Conservation (phyloP, 176 grass and related monocot species). For the Aechmea fasciata region DNA sequence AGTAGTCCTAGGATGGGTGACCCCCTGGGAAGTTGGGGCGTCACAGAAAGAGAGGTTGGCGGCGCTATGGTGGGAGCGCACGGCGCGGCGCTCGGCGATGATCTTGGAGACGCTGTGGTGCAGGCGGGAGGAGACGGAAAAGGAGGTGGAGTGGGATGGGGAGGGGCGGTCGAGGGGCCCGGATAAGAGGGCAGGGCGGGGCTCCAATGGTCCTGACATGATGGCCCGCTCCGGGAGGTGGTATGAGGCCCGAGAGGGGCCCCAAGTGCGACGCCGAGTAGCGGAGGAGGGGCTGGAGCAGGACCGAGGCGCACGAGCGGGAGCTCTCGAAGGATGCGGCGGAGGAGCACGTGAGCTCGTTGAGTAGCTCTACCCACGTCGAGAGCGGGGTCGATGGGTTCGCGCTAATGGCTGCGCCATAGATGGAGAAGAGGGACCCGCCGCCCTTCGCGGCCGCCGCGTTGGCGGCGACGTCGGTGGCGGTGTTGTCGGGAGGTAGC, state of each 20-base stretch:
- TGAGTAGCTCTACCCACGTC: constrained; percentile 29
- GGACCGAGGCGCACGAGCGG: constrained; percentile 45
- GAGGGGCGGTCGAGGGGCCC: constrained; percentile 39
- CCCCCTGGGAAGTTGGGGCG: no score
- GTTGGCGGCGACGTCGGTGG: background rate
- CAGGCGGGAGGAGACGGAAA: constrained; percentile 14
- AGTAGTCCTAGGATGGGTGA: no score
- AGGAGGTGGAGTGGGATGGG: constrained; percentile 20
- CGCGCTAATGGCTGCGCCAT: constrained; percentile 71
- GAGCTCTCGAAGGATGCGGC: constrained; percentile 74
- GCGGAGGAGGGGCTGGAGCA: constrained; percentile 46
- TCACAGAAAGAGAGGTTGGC: constrained; percentile 25
- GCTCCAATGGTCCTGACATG: constrained; percentile 35
- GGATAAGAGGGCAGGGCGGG: constrained; percentile 16
- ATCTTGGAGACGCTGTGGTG: constrained; percentile 19
- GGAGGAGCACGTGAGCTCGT: constrained; percentile 11
- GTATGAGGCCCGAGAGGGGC: background rate
- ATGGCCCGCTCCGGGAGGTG: constrained; percentile 19
- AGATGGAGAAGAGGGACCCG: constrained; percentile 45
- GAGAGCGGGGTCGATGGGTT: constrained; percentile 46
- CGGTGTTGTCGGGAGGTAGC: constrained; percentile 33
- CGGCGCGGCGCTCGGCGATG: constrained; percentile 16
- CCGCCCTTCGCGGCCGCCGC: background rate
- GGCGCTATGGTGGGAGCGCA: constrained; percentile 9
- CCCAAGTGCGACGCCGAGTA: constrained; percentile 26